Base-by-base conservation (phyloP, 2,329 filamentous ascomycete species). In the Beauveria sp. region DNA sequence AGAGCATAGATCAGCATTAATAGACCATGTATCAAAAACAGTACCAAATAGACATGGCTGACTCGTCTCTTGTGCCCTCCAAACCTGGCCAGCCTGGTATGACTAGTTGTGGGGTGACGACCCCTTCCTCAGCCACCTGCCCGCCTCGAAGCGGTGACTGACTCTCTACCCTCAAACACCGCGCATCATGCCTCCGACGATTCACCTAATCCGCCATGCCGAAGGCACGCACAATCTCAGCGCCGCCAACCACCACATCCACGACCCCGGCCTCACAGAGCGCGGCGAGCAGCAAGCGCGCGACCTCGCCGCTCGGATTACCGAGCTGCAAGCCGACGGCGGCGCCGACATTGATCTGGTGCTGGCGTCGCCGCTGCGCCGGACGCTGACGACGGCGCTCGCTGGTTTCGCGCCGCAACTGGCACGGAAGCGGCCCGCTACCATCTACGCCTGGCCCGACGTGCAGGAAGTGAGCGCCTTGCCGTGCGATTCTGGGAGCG, bases 141-240 rank as follows among this genome's bases (percentile, higher is more conserved):
- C 34, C 12, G 12, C 1, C 34, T 38, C 16, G 34, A 38, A 38
- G 34, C 34, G 12, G 5, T 16, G 34, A 38, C 34, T 38, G 34
- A 38, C 34, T 38, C 34, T 38, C 34, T 16, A 14, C 12, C 34
- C 34, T 16, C 34, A 38, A 38, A 26, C 26, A 26, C 26, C 18
- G n/a, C 2, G 18, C 40, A 38, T 40, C 28, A 79, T 80, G 78
- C 69, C 76, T 2, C 74, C 76, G 46, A 80, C 76, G 45, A 73
- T 88, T 64, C 81, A 87, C 71, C 76, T 86, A 63, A 80, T 89
- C 65, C 85, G 87, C 71, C 86, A 89, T 70, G 87, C 85, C 12
- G 77, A 88, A 75, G 90, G 89, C 72, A 84, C 82, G 69, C 90
- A 95, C 79, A 95, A 95, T 72, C 81, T 91, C 69, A 77, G 68